Evolutionary conservation across 2,329 filamentous ascomycete genomes (phyloP).

Genomic region (Talaromyces rugulosus): DNA sequence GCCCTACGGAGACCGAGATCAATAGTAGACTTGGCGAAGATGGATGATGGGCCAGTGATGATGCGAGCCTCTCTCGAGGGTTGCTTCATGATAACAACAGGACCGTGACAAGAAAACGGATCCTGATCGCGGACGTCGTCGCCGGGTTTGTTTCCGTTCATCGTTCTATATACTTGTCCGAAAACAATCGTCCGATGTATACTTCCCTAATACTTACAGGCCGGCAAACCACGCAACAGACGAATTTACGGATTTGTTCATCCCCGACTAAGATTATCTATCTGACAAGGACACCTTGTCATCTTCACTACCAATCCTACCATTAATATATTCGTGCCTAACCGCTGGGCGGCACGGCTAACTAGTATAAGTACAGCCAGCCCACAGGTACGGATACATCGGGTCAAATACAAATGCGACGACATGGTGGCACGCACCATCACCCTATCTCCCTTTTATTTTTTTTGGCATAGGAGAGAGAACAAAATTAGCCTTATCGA

Average conservation of each 20-base stretch:
- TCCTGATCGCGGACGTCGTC: neutral
- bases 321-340: neutral
- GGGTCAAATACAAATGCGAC: neutral
- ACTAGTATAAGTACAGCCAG: neutral
- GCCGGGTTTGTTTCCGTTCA: neutral
- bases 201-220: neutral
- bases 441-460: neutral
- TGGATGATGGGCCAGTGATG: neutral
- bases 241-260: neutral
- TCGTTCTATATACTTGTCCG: neutral
- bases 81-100: neutral
- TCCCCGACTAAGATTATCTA: neutral
- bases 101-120: neutral
- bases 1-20: constrained; percentile 1
- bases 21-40: neutral
- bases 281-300: neutral
- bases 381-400: neutral
- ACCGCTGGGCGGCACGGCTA: neutral
- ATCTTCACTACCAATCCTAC: neutral
- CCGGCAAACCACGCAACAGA: neutral
- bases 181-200: neutral
- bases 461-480: neutral
- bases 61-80: neutral
- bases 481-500: neutral
- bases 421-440: neutral